Evolutionary conservation across 139 green algal genomes (phyloP).

Genomic region (Closterium sp.): DNA sequence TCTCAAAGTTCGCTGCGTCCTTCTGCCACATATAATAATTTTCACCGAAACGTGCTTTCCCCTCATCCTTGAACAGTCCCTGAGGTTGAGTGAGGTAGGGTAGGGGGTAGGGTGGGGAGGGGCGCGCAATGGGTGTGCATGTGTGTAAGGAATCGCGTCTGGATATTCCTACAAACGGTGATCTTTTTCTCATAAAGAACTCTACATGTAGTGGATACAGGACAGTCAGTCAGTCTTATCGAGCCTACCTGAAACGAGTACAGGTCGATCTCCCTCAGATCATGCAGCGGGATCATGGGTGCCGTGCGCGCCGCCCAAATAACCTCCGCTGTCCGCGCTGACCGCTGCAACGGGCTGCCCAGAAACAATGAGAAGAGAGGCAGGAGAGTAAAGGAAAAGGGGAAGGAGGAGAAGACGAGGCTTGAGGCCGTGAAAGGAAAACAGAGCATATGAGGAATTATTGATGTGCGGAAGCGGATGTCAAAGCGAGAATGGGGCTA

Average conservation of each 20-base stretch:
- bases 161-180: no score
- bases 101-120: no score
- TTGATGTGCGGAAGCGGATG: neutral
- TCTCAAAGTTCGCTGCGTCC: conserved; percentile 70
- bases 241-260: conserved; percentile 83
- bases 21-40: conserved; percentile 79
- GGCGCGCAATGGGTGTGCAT: no score
- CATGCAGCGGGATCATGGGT: conserved; percentile 39
- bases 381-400: neutral
- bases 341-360: conserved; percentile 72
- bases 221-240: no score
- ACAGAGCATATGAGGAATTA: neutral
- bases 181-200: no score
- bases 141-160: no score
- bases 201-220: no score
- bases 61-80: conserved; percentile 85
- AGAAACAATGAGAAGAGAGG: neutral
- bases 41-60: conserved; percentile 66
- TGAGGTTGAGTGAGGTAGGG: conserved; percentile 34
- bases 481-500: neutral
- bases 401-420: neutral
- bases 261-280: conserved; percentile 89
- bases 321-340: conserved; percentile 78
- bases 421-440: neutral
- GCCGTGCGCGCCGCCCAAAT: conserved; percentile 62